These are phyloP conservation scores for Penicillium taxi DNA, from an alignment of 495 filamentous ascomycete genomes.

Conservation along the genomic window DNA sequence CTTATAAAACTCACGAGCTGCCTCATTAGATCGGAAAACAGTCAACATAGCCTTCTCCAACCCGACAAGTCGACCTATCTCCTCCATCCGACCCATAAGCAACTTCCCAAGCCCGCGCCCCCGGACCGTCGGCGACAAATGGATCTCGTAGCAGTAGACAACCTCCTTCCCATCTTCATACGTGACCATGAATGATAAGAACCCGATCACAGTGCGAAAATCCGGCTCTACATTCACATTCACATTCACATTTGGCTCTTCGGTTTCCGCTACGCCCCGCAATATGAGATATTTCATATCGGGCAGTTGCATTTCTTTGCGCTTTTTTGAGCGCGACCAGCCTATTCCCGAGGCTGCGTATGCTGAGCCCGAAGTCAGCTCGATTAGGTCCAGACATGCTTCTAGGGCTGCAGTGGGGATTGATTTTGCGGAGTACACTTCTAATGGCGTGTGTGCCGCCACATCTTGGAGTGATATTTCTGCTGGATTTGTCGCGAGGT, in stretches of 20 bases:
- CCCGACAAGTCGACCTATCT: conserved; percentile 33
- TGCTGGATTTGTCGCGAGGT: not conserved
- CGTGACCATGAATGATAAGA: conserved; percentile 76
- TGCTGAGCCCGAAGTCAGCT: conserved; percentile 55
- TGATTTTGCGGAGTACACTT: conserved; percentile 38
- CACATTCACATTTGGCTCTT: no score
- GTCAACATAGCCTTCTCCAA: conserved; percentile 78
- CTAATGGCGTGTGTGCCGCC: conserved; percentile 5
- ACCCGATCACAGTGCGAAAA: conserved; percentile 44
- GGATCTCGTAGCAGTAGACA: conserved; percentile 84
- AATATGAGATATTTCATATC: conserved; percentile 63
- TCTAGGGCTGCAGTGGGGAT: conserved; percentile 48
- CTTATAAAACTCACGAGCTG: conserved; percentile 57
- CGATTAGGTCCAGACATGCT: conserved; percentile 63
- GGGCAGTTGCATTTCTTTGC: conserved; percentile 64
- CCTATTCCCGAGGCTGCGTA: conserved; percentile 57
- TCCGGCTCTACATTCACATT: no score
- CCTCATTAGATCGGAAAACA: conserved; percentile 60
- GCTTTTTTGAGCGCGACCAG: conserved; percentile 66
- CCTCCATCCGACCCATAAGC: conserved; percentile 37
- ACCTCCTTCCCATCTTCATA: conserved; percentile 68
- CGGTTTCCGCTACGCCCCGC: conserved; percentile 24
- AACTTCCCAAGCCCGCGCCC: conserved; percentile 34
- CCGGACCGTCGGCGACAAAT: conserved; percentile 51
- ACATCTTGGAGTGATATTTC: not conserved